A percentile compares a stretch with the other conserved stretches of the same genome.
phyloP scores from a whole-genome alignment of 805 yeast genomes.

The Sugiyamaella marilandica region DNA sequence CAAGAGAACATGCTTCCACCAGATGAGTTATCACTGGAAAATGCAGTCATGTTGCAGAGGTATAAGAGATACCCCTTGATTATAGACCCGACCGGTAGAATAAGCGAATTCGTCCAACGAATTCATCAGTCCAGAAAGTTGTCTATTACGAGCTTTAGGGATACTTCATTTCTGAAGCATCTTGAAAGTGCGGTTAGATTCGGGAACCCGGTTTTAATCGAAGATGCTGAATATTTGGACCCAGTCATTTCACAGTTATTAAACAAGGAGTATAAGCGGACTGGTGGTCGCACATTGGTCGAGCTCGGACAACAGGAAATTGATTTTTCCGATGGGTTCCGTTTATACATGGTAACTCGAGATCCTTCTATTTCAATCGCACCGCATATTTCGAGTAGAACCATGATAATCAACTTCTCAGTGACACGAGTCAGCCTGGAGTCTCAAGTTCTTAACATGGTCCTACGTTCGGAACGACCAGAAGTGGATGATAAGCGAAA shows the following conservation, averaged over 20 bases:
- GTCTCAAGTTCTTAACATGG: conserved; percentile 53
- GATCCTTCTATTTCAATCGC: conserved; percentile 47
- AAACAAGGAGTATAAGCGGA: conserved; percentile 51
- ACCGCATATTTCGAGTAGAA: conserved; percentile 57
- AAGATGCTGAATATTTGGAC: conserved; percentile 77
- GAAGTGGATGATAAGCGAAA: conserved; percentile 57
- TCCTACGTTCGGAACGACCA: conserved; percentile 55
- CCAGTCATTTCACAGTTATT: conserved; percentile 65
- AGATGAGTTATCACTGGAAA: conserved; percentile 61
- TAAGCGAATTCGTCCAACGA: conserved; percentile 40
- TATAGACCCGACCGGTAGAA: conserved; percentile 64
- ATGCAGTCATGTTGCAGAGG: conserved; percentile 48
- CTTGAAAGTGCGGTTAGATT: conserved; percentile 78
- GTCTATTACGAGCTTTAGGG: conserved; percentile 64
- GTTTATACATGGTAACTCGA: conserved; percentile 54
- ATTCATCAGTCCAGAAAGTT: conserved; percentile 31
- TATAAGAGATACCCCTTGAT: conserved; percentile 48
- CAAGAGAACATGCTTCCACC: conserved; percentile 46
- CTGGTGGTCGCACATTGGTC: conserved; percentile 68
- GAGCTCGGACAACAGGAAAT: conserved; percentile 57
- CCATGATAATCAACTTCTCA: conserved; percentile 63
- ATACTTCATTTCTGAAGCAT: conserved; percentile 58
- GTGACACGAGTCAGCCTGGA: conserved; percentile 66
- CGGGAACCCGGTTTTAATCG: conserved; percentile 69
- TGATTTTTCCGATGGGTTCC: conserved; percentile 63